Evolutionary conservation across 495 filamentous ascomycete genomes (phyloP).

Genomic region (Neohortaea acidophila): DNA sequence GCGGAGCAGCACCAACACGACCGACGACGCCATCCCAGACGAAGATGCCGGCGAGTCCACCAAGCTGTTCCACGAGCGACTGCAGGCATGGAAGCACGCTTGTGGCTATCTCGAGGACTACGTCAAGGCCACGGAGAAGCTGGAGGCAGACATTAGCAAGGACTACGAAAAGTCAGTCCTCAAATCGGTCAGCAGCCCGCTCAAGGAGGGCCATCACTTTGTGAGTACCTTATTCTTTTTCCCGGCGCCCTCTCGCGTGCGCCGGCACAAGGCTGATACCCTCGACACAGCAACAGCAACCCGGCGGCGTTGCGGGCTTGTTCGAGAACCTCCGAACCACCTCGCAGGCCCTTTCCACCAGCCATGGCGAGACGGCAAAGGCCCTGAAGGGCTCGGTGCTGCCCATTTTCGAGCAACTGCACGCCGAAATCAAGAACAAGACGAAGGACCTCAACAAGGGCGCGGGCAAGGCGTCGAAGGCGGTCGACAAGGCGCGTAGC

Average conservation of each 20-base stretch:
- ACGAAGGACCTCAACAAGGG: slow-evolving; percentile 70
- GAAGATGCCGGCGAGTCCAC: slow-evolving; percentile 63
- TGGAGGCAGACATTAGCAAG: slow-evolving; percentile 70
- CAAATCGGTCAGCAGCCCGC: slow-evolving; percentile 77
- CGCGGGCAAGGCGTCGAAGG: slow-evolving; percentile 75
- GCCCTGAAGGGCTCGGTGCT: slow-evolving; percentile 67
- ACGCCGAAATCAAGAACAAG: slow-evolving; percentile 93
- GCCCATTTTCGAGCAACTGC: slow-evolving; percentile 75
- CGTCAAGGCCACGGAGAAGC: slow-evolving; percentile 64
- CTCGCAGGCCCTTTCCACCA: slow-evolving; percentile 76
- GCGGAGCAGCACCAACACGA: slow-evolving; percentile 14
- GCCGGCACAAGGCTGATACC: too few relatives aligned
- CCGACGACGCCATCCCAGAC: slow-evolving; percentile 55
- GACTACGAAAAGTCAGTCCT: slow-evolving; percentile 91
- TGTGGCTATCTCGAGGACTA: slow-evolving; percentile 84
- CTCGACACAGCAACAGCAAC: slow-evolving; percentile 66
- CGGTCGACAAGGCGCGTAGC: slow-evolving; percentile 76
- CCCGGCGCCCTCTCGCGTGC: too few relatives aligned
- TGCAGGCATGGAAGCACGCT: slow-evolving; percentile 91
- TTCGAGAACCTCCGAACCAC: slow-evolving; percentile 89
- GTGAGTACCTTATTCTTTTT: too few relatives aligned
- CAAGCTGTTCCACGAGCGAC: slow-evolving; percentile 60
- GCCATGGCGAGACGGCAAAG: slow-evolving; percentile 78
- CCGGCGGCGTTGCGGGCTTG: slow-evolving; percentile 69
- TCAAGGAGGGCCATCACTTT: slow-evolving; percentile 82